phyloP scores from a whole-genome alignment of 2,329 filamentous ascomycete genomes.

The Pezicula neosporulosa region DNA sequence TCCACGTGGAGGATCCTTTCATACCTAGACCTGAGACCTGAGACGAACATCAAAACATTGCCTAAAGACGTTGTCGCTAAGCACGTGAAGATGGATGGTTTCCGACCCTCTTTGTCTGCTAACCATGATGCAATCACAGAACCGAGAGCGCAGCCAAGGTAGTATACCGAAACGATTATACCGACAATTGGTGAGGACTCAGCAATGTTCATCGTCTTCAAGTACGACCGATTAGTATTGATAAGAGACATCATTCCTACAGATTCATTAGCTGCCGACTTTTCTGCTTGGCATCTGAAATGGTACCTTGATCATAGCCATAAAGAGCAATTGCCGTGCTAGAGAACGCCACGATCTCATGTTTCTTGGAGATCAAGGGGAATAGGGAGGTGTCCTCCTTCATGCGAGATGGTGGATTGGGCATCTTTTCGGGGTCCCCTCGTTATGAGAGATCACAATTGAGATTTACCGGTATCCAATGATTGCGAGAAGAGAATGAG shows the following conservation, averaged over 20 bases:
- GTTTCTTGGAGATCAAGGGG: slow-evolving; percentile 28
- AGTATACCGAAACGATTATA: slow-evolving; percentile 58
- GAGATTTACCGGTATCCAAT: not conserved
- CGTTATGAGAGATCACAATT: not conserved
- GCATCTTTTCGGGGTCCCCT: slow-evolving; percentile 18
- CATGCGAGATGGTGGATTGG: slow-evolving; percentile 25
- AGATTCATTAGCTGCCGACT: not conserved
- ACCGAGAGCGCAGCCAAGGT: slow-evolving; percentile 56
- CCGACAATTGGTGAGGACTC: slow-evolving; percentile 50
- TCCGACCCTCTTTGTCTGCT: slow-evolving; percentile 51
- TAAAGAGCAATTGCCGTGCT: slow-evolving; percentile 55
- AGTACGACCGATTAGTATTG: slow-evolving; percentile 52
- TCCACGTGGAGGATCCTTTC: slow-evolving; percentile 34
- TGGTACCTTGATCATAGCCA: slow-evolving; percentile 73
- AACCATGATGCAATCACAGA: slow-evolving; percentile 53
- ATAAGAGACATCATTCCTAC: slow-evolving; percentile 68
- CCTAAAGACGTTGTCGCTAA: slow-evolving; percentile 50
- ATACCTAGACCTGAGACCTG: slow-evolving; percentile 51
- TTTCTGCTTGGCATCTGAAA: not conserved
- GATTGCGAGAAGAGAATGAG: not conserved
- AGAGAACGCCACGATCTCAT: slow-evolving; percentile 34
- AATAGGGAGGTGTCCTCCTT: slow-evolving; percentile 17
- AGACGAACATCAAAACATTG: slow-evolving; percentile 57
- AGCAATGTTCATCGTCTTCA: slow-evolving; percentile 52
- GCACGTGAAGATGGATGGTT: slow-evolving; percentile 51